Base-by-base conservation (phyloP, 2,329 filamentous ascomycete species). In the Plenodomus biglobosus region DNA sequence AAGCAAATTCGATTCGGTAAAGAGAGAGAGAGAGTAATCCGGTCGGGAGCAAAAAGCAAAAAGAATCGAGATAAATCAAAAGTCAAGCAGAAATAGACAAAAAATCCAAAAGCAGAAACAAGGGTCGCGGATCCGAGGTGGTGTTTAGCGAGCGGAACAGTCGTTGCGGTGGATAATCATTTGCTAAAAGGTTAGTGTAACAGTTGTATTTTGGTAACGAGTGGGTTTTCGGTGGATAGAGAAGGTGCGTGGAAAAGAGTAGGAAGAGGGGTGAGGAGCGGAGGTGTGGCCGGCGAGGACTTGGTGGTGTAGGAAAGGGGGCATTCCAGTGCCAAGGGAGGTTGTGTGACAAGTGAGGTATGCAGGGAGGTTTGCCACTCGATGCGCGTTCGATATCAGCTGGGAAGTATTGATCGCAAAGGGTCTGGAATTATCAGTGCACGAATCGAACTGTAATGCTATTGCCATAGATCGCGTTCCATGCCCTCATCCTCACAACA, bases 291-390 rank as follows among this genome's bases (percentile, higher is more conserved):
- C 16, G 20, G 35, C 30, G 36, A 37, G 24, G 36, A 16, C n/a
- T 44, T 38, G 3, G 22, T 34, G 22, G 16, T 38, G 32, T 44
- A 38, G 35, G 42, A 20, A 38, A 22, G 24, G 20, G 21, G 39
- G 34, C 40, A 48, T 48, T 48, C 45, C 45, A 41, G 40, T 48
- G 35, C 45, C 45, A 48, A 42, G 35, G 41, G 24, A 30, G 38
- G 30, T 30, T 34, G 18, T 32, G 19, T 16, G 18, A 22, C 35
- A 32, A n/a, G 13, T 13, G 16, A 8, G 27, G 18, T 40, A 17
- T 10, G 20, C 20, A 18, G 27, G 27, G 27, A 32, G 27, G 27
- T 8, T 32, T 32, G 27, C 27, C 15, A 8, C 7, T 32, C 15
- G 13, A 11, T 32, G 27, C 27, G 27, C 27, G 27, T 32, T 32